Evolutionary conservation across 2,329 filamentous ascomycete species (phyloP).

Genomic region (Microdochium nivale): DNA sequence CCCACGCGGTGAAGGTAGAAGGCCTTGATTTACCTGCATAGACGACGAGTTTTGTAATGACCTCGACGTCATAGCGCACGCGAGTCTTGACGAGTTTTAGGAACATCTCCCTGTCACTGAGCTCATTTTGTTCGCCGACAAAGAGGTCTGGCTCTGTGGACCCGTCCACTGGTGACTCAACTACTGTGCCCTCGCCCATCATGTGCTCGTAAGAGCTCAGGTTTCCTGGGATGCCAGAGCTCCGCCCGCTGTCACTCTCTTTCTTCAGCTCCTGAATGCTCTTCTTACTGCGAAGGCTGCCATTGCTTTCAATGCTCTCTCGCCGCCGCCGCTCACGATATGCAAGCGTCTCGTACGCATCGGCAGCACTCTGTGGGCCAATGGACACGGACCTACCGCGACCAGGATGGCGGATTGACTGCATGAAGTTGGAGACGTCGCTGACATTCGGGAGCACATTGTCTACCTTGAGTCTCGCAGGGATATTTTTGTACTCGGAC

Average conservation of each 20-base stretch:
- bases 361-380: constrained; percentile 89
- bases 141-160: constrained; percentile 27
- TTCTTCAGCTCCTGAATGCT: constrained; percentile 32
- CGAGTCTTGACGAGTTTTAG: constrained; percentile 74
- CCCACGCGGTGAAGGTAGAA: no score
- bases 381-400: constrained; percentile 77
- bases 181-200: constrained; percentile 58
- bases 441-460: constrained; percentile 87
- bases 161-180: constrained; percentile 21
- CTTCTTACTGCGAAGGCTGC: constrained; percentile 33
- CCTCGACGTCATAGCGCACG: constrained; percentile 95
- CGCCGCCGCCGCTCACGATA: constrained; percentile 63
- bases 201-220: constrained; percentile 61
- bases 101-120: constrained; percentile 74
- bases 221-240: constrained; percentile 19
- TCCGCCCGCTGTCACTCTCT: constrained; percentile 17
- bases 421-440: constrained; percentile 74
- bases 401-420: constrained; percentile 69
- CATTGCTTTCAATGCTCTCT: constrained; percentile 45
- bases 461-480: constrained; percentile 59
- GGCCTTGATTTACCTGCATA: constrained; percentile 91
- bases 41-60: constrained; percentile 92
- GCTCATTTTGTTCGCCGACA: constrained; percentile 36
- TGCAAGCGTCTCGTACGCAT: constrained; percentile 90
- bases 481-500: constrained; percentile 83